A percentile compares a stretch with the other conserved stretches of the same genome.
Evolutionary conservation across 805 yeast species (phyloP).

Genomic region (Suhomyces pyralidae): DNA sequence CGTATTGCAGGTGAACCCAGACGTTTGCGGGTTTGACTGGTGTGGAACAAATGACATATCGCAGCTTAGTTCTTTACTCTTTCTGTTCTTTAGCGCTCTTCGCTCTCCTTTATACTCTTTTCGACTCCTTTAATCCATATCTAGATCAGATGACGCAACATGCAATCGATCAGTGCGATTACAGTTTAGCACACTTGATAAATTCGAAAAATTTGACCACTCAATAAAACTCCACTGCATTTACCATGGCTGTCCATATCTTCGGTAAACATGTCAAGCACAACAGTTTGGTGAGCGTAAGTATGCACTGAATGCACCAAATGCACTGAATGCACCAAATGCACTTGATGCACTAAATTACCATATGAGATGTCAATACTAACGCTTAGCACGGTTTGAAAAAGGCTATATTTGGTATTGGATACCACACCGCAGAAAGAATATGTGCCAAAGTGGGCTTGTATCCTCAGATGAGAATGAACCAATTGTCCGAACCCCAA

Average conservation of each 20-base stretch:
- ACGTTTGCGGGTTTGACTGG: slow-evolving; percentile 24
- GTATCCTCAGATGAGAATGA: slow-evolving; percentile 92
- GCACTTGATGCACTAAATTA: too few relatives aligned
- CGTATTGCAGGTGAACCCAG: slow-evolving; percentile 72
- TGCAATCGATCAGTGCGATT: background rate
- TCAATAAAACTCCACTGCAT: too few relatives aligned
- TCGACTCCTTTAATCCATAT: background rate
- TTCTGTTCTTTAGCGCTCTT: too few relatives aligned
- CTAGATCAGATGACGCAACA: background rate
- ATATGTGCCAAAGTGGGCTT: slow-evolving; percentile 87
- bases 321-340: too few relatives aligned
- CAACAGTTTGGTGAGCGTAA: slow-evolving; percentile 36
- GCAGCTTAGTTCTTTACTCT: background rate
- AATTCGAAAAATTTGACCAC: slow-evolving; percentile 2
- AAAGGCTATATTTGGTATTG: slow-evolving; percentile 82
- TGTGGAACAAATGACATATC: slow-evolving; percentile 17
- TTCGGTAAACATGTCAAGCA: slow-evolving; percentile 45
- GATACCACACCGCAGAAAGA: slow-evolving; percentile 65
- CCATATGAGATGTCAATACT: too few relatives aligned
- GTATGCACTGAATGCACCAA: too few relatives aligned
- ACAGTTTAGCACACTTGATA: background rate
- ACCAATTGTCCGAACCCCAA: slow-evolving; percentile 85
- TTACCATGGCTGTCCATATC: slow-evolving; percentile 41
- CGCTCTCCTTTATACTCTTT: background rate
- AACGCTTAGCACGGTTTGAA: slow-evolving; percentile 58